Percentiles rank a stretch among this genome's conserved stretches.
Evolutionary conservation across 2,329 filamentous ascomycete species (phyloP).

Genomic region (Fusarium irregulare): DNA sequence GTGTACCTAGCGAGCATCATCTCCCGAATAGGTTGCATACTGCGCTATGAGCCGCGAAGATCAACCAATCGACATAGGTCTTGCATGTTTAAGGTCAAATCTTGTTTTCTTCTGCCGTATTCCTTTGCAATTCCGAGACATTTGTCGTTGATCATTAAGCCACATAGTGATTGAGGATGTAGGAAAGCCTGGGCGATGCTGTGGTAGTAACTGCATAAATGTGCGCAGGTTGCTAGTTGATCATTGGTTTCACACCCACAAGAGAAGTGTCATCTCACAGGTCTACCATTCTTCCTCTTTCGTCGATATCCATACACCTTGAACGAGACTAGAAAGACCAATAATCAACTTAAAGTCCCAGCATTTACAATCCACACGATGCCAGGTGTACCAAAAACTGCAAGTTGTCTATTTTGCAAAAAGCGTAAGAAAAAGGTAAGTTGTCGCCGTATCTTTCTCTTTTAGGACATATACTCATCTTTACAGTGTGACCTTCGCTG

Average conservation of each 20-base stretch:
- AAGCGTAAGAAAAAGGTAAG: not conserved
- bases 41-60: not conserved
- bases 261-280: not conserved
- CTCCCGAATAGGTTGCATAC: not conserved
- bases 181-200: not conserved
- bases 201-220: not conserved
- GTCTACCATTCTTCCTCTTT: not conserved
- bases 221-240: not conserved
- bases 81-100: not conserved
- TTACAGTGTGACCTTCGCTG: not conserved
- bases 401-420: not conserved
- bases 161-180: not conserved
- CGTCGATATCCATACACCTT: not conserved
- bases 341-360: not conserved
- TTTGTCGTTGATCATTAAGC: not conserved
- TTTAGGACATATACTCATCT: rapidly evolving
- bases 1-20: not conserved
- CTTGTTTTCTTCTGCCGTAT: not conserved
- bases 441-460: not conserved
- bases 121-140: not conserved
- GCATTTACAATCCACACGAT: not conserved
- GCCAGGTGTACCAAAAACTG: not conserved
- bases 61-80: not conserved
- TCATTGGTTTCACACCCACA: not conserved
- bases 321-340: not conserved